Evolutionary conservation across 2,329 filamentous ascomycete species (phyloP).

Genomic region (Neonectria ditissima): DNA sequence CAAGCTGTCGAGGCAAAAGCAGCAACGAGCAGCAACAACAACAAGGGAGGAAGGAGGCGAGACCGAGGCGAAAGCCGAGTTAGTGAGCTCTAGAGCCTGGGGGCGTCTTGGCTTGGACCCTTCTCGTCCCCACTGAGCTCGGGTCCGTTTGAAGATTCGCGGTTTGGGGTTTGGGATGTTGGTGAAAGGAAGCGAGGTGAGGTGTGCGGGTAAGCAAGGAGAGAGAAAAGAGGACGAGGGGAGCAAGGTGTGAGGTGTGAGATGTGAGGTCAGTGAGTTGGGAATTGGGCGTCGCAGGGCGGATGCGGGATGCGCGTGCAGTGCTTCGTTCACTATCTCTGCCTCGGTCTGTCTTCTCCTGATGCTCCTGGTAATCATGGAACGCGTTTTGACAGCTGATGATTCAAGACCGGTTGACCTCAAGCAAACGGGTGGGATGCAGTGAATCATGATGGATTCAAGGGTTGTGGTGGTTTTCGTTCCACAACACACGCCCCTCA

Average conservation of each 20-base stretch:
- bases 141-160: not conserved
- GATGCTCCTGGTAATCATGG: not conserved
- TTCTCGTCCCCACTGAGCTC: not conserved
- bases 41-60: not conserved
- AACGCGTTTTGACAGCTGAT: not conserved
- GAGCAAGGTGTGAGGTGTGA: not conserved
- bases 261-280: not conserved
- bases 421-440: not conserved
- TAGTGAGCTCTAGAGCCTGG: not conserved
- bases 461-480: slow-evolving; percentile 31
- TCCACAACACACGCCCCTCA: slow-evolving; percentile 33
- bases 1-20: slow-evolving; percentile 16
- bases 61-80: not conserved
- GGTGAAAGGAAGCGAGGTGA: slow-evolving; percentile 1
- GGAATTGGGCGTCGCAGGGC: not conserved
- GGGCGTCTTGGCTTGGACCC: not conserved
- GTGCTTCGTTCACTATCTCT: not conserved
- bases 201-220: slow-evolving; percentile 18
- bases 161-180: not conserved
- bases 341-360: not conserved
- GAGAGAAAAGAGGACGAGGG: not conserved
- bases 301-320: not conserved
- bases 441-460: slow-evolving; percentile 2
- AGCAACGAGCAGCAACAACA: slow-evolving; percentile 22
- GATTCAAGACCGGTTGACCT: not conserved